Conservation (phyloP, 2,329 filamentous ascomycete genomes). For the Arthrobotrys musiformis region DNA sequence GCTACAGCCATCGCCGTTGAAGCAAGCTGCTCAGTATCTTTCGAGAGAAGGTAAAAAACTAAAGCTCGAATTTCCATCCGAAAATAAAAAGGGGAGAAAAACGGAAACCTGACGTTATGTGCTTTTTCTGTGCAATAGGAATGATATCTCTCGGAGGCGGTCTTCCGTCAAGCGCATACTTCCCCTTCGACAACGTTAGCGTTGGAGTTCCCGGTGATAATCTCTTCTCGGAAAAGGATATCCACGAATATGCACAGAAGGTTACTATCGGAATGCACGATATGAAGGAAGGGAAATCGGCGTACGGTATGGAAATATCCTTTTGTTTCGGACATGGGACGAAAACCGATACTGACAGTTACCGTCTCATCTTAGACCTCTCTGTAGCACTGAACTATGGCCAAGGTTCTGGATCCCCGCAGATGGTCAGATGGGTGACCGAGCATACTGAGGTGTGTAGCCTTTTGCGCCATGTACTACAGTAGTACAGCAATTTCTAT, state of each 20-base stretch:
- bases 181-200: conserved; percentile 83
- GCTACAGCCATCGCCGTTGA: conserved; percentile 51
- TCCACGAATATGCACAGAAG: conserved; percentile 70
- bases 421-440: conserved; percentile 87
- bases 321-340: conserved; percentile 7
- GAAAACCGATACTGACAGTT: conserved; percentile 32
- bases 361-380: conserved; percentile 70
- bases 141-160: conserved; percentile 93
- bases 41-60: conserved; percentile 34
- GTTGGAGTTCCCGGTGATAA: conserved; percentile 77
- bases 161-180: conserved; percentile 86
- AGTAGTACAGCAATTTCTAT: neutral
- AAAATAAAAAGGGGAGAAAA: neutral
- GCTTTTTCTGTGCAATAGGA: conserved; percentile 61
- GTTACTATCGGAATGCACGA: conserved; percentile 85
- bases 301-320: conserved; percentile 64
- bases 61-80: neutral
- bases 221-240: conserved; percentile 76
- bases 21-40: conserved; percentile 51
- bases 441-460: conserved; percentile 82
- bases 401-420: conserved; percentile 84
- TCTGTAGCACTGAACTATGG: conserved; percentile 93
- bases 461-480: conserved; percentile 22
- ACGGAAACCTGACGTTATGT: conserved; percentile 24
- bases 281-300: conserved; percentile 71